Evolutionary conservation across 2,329 filamentous ascomycete genomes (phyloP).

Genomic region (Hysterium pulicare): DNA sequence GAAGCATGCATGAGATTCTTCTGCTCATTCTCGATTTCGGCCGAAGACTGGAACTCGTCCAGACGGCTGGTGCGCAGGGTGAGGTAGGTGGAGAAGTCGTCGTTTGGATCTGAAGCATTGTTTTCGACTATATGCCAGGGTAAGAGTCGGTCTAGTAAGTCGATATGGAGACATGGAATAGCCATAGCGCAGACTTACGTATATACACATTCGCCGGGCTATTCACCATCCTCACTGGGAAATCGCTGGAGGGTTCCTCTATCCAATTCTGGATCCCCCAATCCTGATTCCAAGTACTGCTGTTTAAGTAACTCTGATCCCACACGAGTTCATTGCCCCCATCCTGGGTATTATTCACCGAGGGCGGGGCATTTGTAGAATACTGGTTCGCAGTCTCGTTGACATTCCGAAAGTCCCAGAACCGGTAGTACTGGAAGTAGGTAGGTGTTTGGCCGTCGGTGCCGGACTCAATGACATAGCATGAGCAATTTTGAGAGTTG

Average conservation of each 20-base stretch:
- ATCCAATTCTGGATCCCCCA: conserved; percentile 47
- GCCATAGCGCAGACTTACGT: conserved; percentile 7
- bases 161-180: too few species aligned
- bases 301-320: conserved; percentile 29
- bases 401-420: conserved; percentile 51
- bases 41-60: conserved; percentile 44
- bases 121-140: conserved; percentile 5
- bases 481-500: conserved; percentile 41
- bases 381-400: conserved; percentile 27
- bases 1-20: conserved; percentile 48
- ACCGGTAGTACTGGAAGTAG: conserved; percentile 51
- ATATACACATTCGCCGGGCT: conserved; percentile 48
- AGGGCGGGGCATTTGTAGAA: conserved; percentile 16
- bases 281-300: conserved; percentile 32
- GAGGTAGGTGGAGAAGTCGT: conserved; percentile 40
- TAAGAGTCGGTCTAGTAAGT: too few species aligned
- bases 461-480: conserved; percentile 46
- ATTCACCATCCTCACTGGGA: conserved; percentile 45
- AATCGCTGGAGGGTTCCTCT: conserved; percentile 34
- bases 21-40: conserved; percentile 47
- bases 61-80: conserved; percentile 46
- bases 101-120: conserved; percentile 23
- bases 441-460: conserved; percentile 33
- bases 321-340: conserved; percentile 9
- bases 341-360: conserved; percentile 20